Percentiles rank a stretch among this genome's conserved stretches.
Conservation (phyloP, 768 basidiomycete genomes). For the Pleurotus giganteus region DNA sequence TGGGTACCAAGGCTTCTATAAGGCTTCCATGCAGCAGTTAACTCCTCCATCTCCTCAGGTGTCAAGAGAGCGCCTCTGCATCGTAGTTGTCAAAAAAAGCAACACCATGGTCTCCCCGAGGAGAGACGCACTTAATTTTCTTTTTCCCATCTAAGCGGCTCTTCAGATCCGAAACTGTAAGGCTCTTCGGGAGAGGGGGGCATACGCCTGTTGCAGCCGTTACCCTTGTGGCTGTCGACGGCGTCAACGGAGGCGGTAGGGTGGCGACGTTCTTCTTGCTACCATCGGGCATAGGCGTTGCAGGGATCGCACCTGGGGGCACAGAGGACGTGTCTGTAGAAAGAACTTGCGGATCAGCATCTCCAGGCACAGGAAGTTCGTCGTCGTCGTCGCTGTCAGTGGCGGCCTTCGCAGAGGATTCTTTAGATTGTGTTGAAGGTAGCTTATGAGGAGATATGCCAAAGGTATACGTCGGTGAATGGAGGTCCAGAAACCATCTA, state of each 20-base stretch:
- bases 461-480: conserved; percentile 49
- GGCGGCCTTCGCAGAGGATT: conserved; percentile 7
- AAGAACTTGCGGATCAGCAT: conserved; percentile 10
- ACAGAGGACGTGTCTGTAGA: conserved; percentile 32
- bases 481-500: conserved; percentile 65
- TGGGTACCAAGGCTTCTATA: conserved; percentile 75
- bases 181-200: conserved; percentile 52
- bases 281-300: conserved; percentile 15
- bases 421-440: conserved; percentile 14
- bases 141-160: conserved; percentile 65
- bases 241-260: conserved; percentile 62
- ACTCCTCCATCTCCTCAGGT: conserved; percentile 75
- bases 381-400: conserved; percentile 22
- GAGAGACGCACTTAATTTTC: conserved; percentile 61
- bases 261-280: conserved; percentile 27
- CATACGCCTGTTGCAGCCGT: conserved; percentile 28
- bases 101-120: background rate
- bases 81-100: background rate
- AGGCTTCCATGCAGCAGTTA: conserved; percentile 78
- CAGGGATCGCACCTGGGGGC: conserved; percentile 26
- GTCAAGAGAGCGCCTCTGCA: conserved; percentile 69
- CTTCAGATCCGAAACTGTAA: conserved; percentile 57
- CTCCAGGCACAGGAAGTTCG: conserved; percentile 28
- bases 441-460: conserved; percentile 52
- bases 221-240: conserved; percentile 59